A percentile compares a stretch with the other conserved stretches of the same genome.
Evolutionary conservation across 2,329 filamentous ascomycete genomes (phyloP).

Genomic region (Pseudogymnoascus sp.): DNA sequence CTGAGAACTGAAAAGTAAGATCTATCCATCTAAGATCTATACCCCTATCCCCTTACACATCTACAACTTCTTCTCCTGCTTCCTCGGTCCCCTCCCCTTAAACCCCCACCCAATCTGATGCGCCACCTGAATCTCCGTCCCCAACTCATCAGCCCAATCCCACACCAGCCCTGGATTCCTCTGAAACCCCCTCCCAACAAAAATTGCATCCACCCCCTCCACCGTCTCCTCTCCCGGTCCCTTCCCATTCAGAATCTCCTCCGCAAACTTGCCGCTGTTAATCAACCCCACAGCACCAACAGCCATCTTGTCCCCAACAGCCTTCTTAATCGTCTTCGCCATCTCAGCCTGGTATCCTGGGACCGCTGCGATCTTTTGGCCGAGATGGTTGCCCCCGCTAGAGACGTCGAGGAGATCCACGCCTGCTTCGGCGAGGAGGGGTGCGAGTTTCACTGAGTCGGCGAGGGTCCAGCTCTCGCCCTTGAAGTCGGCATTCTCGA

Average conservation of each 20-base stretch:
- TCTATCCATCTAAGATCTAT: neutral
- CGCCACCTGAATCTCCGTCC: slow-evolving; percentile 38
- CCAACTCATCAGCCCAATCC: slow-evolving; percentile 47
- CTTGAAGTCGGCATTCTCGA: slow-evolving; percentile 49
- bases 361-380: slow-evolving; percentile 48
- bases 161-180: slow-evolving; percentile 51
- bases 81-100: slow-evolving; percentile 30
- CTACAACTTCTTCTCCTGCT: neutral
- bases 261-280: slow-evolving; percentile 36
- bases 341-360: slow-evolving; percentile 66
- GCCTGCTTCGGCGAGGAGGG: slow-evolving; percentile 54
- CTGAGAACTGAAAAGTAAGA: neutral
- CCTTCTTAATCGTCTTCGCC: slow-evolving; percentile 62
- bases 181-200: slow-evolving; percentile 47
- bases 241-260: slow-evolving; percentile 38
- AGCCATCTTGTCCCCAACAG: slow-evolving; percentile 52
- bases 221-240: slow-evolving; percentile 32
- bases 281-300: slow-evolving; percentile 44
- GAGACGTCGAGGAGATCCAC: slow-evolving; percentile 71
- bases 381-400: slow-evolving; percentile 54
- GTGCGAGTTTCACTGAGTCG: slow-evolving; percentile 56
- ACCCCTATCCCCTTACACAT: too few species aligned
- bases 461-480: slow-evolving; percentile 59
- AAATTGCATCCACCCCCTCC: slow-evolving; percentile 40
- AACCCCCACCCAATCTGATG: slow-evolving; percentile 51